These are phyloP conservation scores for Pseudocercospora eumusae DNA, from an alignment of 2,329 filamentous ascomycete species.

Conservation along the genomic window DNA sequence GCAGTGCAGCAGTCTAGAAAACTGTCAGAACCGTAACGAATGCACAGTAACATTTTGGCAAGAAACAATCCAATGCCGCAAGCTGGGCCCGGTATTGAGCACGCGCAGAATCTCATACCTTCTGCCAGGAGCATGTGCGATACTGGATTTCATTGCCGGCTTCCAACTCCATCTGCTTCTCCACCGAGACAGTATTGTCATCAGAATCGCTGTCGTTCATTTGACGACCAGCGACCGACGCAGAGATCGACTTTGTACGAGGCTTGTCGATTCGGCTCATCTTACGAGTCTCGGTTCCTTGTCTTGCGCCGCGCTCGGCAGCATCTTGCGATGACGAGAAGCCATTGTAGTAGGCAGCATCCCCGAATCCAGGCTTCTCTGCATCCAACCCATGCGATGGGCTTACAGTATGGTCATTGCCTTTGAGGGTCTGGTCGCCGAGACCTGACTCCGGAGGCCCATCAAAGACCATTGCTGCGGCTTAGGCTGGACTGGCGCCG, in stretches of 20 bases:
- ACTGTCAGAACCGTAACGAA: slow-evolving; percentile 7
- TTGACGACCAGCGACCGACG: slow-evolving; percentile 19
- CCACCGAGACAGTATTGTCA: slow-evolving; percentile 49
- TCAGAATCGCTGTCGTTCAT: slow-evolving; percentile 23
- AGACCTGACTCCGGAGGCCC: neutral
- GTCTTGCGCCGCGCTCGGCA: slow-evolving; percentile 38
- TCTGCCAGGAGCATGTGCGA: slow-evolving; percentile 90
- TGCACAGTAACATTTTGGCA: neutral
- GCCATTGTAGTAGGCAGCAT: slow-evolving; percentile 33
- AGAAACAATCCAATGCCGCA: neutral
- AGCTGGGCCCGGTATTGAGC: neutral
- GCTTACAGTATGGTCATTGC: slow-evolving; percentile 18
- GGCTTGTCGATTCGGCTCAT: slow-evolving; percentile 48
- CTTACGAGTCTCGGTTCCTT: slow-evolving; percentile 33
- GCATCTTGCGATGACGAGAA: slow-evolving; percentile 30
- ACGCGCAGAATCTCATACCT: slow-evolving; percentile 52
- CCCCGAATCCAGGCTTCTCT: slow-evolving; percentile 25
- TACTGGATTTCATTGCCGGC: slow-evolving; percentile 82
- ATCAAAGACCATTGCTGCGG: slow-evolving; percentile 4
- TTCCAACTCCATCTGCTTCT: slow-evolving; percentile 74
- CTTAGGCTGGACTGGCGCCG: slow-evolving; percentile 17
- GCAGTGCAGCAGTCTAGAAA: slow-evolving; percentile 72
- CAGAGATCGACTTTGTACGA: slow-evolving; percentile 41
- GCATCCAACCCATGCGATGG: slow-evolving; percentile 3
- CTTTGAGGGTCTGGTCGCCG: neutral